These are phyloP conservation scores for Boletus rufocinnamomeus DNA, from an alignment of 768 basidiomycete genomes.

Conservation along the genomic window DNA sequence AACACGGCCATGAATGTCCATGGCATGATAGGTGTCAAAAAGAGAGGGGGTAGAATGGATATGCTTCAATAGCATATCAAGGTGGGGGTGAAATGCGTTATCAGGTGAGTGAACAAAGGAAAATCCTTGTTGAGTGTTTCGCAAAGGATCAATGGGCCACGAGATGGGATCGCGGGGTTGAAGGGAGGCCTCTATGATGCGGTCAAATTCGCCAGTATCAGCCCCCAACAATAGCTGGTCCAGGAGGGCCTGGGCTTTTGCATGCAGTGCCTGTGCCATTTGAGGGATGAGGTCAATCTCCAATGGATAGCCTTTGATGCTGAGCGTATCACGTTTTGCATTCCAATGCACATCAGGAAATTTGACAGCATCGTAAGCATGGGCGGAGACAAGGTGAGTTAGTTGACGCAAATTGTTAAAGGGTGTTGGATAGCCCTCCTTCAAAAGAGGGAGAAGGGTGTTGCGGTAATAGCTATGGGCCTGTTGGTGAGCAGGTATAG, in stretches of 20 bases:
- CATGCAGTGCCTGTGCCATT: background rate
- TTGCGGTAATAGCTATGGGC: background rate
- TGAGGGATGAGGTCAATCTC: background rate
- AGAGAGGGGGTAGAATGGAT: background rate
- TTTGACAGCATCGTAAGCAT: background rate
- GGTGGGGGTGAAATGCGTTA: background rate
- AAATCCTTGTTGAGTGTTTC: background rate
- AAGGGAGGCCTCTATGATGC: rapidly evolving
- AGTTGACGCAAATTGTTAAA: background rate
- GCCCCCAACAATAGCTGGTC: background rate
- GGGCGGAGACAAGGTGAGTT: background rate
- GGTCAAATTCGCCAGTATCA: background rate
- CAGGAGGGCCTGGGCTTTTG: background rate
- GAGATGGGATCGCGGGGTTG: rapidly evolving
- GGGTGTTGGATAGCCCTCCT: background rate
- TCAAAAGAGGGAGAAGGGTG: background rate
- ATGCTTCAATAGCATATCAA: background rate
- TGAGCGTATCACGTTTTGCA: background rate
- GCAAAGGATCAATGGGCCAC: background rate
- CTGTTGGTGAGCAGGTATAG: too few relatives aligned
- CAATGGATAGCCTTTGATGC: background rate
- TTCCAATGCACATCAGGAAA: conserved; percentile 8
- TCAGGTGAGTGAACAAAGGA: background rate
- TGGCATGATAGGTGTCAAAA: too few relatives aligned
- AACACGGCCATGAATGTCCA: too few relatives aligned